Percentiles rank a stretch among this genome's conserved stretches.
These are phyloP conservation scores for Dactylella cylindrospora DNA, from an alignment of 2,329 filamentous ascomycete species.

Conservation along the genomic window DNA sequence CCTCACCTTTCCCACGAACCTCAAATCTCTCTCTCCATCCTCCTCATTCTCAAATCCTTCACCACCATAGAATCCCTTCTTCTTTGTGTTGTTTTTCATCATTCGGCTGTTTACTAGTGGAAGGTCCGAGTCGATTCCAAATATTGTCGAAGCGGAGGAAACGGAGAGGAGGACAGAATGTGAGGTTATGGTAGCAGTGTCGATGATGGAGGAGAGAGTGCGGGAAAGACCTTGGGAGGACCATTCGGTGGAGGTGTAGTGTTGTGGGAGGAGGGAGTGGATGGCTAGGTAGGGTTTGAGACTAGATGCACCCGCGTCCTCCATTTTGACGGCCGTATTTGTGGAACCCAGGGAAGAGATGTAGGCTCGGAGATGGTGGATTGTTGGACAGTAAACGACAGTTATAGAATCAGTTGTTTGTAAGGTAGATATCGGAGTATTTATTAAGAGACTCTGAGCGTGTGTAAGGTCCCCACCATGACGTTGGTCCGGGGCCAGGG, in stretches of 20 bases:
- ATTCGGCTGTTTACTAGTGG: constrained; percentile 32
- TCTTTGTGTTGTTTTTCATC: constrained; percentile 39
- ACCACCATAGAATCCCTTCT: constrained; percentile 28
- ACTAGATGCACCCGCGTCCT: not conserved
- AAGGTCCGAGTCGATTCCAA: constrained; percentile 20
- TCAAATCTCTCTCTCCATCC: constrained; percentile 12
- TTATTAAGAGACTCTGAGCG: constrained; percentile 10
- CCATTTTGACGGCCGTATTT: not conserved
- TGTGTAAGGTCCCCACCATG: not conserved
- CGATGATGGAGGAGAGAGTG: constrained; percentile 14
- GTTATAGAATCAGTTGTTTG: constrained; percentile 24
- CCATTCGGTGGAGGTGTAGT: constrained; percentile 39
- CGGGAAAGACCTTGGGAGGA: constrained; percentile 35
- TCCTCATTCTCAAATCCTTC: constrained; percentile 34
- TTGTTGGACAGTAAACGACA: constrained; percentile 32
- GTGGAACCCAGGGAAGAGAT: constrained; percentile 16
- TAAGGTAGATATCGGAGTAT: constrained; percentile 20
- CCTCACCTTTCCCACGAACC: constrained; percentile 27
- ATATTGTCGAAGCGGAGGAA: constrained; percentile 8
- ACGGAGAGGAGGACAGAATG: constrained; percentile 14
- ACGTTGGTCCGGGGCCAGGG: constrained; percentile 3
- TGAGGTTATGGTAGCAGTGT: constrained; percentile 1
- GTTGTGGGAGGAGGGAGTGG: constrained; percentile 21
- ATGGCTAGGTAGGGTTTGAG: constrained; percentile 24
- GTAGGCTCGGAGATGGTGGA: constrained; percentile 37